These are phyloP conservation scores for Helotiales sp. DNA, from an alignment of 2,329 filamentous ascomycete species.

Conservation along the genomic window DNA sequence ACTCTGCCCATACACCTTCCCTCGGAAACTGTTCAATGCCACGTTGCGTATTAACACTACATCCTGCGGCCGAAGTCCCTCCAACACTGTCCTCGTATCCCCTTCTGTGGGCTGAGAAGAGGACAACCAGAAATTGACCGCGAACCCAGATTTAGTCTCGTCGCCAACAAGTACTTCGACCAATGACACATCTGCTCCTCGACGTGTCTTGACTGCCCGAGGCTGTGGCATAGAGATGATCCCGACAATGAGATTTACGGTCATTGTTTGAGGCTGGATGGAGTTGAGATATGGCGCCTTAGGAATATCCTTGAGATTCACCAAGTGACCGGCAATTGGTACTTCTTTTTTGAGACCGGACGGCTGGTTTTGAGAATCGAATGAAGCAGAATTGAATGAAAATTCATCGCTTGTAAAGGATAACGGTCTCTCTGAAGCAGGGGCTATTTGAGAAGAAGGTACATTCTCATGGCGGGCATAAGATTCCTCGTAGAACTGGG, in stretches of 20 bases:
- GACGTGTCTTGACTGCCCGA: slow-evolving; percentile 70
- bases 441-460: slow-evolving; percentile 62
- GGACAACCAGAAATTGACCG: slow-evolving; percentile 81
- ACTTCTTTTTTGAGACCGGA: slow-evolving; percentile 37
- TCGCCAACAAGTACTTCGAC: slow-evolving; percentile 84
- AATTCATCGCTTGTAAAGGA: slow-evolving; percentile 42
- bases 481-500: slow-evolving; percentile 79
- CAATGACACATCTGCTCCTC: slow-evolving; percentile 65
- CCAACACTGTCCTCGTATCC: slow-evolving; percentile 40
- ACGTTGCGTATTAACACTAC: slow-evolving; percentile 81
- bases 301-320: slow-evolving; percentile 72
- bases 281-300: slow-evolving; percentile 65
- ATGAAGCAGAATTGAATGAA: slow-evolving; percentile 43
- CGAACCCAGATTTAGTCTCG: slow-evolving; percentile 81
- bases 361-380: slow-evolving; percentile 43
- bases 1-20: slow-evolving; percentile 84
- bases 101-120: slow-evolving; percentile 36
- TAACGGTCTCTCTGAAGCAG: slow-evolving; percentile 34
- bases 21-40: slow-evolving; percentile 74
- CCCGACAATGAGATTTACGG: slow-evolving; percentile 80
- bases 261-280: slow-evolving; percentile 80
- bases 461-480: slow-evolving; percentile 71
- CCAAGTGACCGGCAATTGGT: slow-evolving; percentile 51
- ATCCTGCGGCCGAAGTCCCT: slow-evolving; percentile 69
- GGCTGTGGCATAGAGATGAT: slow-evolving; percentile 74